Evolutionary conservation across 208 protist species (phyloP), one percentile per base, ranked within the genome.

Genomic region (Vickermania ingenoplastis): DNA sequence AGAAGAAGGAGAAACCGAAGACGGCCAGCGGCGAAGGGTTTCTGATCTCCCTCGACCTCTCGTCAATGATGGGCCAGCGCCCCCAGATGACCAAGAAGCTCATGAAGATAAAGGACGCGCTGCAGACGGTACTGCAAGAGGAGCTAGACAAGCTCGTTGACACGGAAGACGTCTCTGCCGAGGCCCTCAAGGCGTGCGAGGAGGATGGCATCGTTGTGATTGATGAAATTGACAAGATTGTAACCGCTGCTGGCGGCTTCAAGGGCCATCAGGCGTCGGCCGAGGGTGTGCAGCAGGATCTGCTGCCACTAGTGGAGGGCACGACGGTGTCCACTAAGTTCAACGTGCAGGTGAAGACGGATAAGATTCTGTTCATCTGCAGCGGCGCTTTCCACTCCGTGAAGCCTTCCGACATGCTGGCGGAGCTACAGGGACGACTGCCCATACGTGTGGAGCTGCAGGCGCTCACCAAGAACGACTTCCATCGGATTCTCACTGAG

Each of bases 161-260:
- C 64, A 92, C 83, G 27, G 91, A 93, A 41, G 86, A 93, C 61
- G 87, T 97, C 27, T 86, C 89, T 0, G 91, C 88, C 3, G 86
- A 96, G 80, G 96, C 96, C n/a, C 71, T 97, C 56, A 83, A 89
- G 4, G 86, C 92, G 1, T 97, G 96, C 54, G 94, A 98, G 80
- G 84, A 97, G 74, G 94, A 98, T 69, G 97, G 97, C 59, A 99
- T 99, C 65, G 97, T 99, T 0, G 97, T 99, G 31, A 98, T 99
- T 59, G 97, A 99, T 69, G 97, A 99, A 67, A 99, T 99, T 59
- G 97, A 99, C 82, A 99, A 99, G 80, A 98, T 99, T 63, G 92
- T 96, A 57, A 94, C 87, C 14, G 78, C 86, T 0, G 72, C 84
- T 0, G 88, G 89, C 21, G 83, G 81, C 29, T 92, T 90, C 73